Evolutionary conservation across 768 basidiomycete genomes (phyloP).

Genomic region (Fomitopsis pulvina): DNA sequence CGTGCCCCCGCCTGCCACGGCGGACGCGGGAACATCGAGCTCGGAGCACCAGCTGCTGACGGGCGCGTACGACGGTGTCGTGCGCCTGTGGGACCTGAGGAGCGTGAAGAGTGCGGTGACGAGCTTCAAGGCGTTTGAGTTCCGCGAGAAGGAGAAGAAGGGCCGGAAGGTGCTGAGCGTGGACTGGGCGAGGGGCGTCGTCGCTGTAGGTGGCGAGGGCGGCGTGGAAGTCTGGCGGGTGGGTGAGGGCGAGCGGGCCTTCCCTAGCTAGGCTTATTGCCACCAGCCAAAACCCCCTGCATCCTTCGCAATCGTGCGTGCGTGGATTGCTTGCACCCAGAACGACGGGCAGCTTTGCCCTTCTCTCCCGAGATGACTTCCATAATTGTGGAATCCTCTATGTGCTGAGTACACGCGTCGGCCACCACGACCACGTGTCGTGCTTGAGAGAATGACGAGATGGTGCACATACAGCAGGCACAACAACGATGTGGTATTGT

Average conservation of each 20-base stretch:
- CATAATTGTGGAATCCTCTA: too few species aligned
- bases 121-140: constrained; percentile 55
- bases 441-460: background rate
- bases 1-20: constrained; percentile 8
- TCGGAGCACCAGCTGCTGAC: constrained; percentile 51
- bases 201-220: constrained; percentile 22
- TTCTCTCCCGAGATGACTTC: too few species aligned
- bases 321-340: too few species aligned
- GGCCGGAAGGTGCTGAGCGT: constrained; percentile 12
- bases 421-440: too few species aligned
- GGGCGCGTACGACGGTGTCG: constrained; percentile 74
- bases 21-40: background rate
- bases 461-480: background rate
- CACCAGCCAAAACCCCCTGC: too few species aligned
- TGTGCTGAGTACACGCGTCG: too few species aligned
- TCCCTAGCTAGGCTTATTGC: background rate
- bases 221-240: constrained; percentile 25
- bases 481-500: background rate
- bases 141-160: constrained; percentile 20
- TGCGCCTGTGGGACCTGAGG: constrained; percentile 72
- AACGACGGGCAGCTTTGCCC: too few species aligned
- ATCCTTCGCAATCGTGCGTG: too few species aligned
- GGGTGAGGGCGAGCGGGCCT: constrained; percentile 13
- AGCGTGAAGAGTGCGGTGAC: constrained; percentile 61
- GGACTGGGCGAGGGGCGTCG: constrained; percentile 19